Base-by-base conservation (phyloP, 2,329 filamentous ascomycete genomes). In the Dothideomycetes sp. region DNA sequence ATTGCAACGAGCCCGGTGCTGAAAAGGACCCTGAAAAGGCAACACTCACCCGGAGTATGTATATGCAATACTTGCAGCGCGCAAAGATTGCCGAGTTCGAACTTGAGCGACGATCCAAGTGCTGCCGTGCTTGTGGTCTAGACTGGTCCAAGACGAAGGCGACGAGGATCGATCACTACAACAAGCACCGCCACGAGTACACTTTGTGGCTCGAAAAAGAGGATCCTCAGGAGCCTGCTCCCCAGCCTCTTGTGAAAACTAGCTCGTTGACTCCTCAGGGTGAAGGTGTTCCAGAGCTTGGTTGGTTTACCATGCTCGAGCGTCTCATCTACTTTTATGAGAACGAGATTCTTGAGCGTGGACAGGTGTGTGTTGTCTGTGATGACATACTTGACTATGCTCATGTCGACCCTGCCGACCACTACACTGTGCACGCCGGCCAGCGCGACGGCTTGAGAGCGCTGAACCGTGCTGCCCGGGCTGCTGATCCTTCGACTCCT, bases 311-410 rank as follows among this genome's bases (percentile, higher is more conserved):
- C 20, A 15, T 20, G 3, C 9, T 41, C 17, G 37, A 41, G 30
- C 12, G 16, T 2, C 12, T 27, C 23, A 19, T 33, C 8, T 22
- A 33, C 4, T 13, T 33, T 11, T 19, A 16, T n/a, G 40, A 43
- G 17, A 43, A 43, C 22, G 33, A 43, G 13, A 15, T 43, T n/a
- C 28, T 43, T 20, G 33, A 43, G 17, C 40, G 40, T 25, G 27
- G 37, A 15, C 23, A 43, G 6, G 25, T 16, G 13, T 43, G 40
- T 13, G 33, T 25, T 16, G 23, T 43, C 22, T 43, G 40, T n/a
- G 25, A 37, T 10, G 12, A 22, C 5, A 16, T 20, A 16, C 18
- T 43, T 20, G 33, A 36, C 28, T 32, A 36, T 32, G 22, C 11
- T n/a, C 19, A 31, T 3, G 25, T 22, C 5, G 19, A 22, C 12